A percentile compares a stretch with the other conserved stretches of the same genome.
Conservation (phyloP, 495 filamentous ascomycete species). For the Xylaria cubensis region DNA sequence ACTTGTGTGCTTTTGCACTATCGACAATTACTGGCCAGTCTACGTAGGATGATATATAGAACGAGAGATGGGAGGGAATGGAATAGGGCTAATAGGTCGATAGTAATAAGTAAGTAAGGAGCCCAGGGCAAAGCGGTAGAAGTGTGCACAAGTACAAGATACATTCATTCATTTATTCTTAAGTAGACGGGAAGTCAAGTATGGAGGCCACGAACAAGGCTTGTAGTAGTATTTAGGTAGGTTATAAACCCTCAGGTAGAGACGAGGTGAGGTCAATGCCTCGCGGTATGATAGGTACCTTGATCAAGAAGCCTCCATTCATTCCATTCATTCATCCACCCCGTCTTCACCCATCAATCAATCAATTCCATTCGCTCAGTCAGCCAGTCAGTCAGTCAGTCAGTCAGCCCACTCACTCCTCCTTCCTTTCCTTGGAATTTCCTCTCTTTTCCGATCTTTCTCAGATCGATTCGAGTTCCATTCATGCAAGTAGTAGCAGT, state of each 20-base stretch:
- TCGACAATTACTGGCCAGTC: neutral
- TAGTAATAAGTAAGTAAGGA: neutral
- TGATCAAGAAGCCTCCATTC: constrained; percentile 8
- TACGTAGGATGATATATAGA: too few species aligned
- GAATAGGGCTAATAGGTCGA: too few species aligned
- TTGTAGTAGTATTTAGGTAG: constrained; percentile 18
- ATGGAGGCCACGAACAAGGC: constrained; percentile 16
- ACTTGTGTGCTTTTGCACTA: neutral
- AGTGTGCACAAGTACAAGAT: neutral
- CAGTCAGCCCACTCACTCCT: neutral
- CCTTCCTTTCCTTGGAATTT: neutral
- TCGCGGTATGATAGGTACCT: neutral
- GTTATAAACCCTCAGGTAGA: constrained; percentile 7
- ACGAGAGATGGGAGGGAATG: too few species aligned
- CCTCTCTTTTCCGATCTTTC: neutral
- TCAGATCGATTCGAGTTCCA: constrained; percentile 3
- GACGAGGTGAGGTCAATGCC: neutral
- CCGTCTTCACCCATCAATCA: neutral
- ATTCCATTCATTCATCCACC: neutral
- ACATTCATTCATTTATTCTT: neutral
- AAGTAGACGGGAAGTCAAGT: neutral
- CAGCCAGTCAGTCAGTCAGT: neutral
- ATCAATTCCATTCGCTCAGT: neutral
- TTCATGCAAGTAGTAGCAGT: neutral
- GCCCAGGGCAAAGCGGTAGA: neutral